Percentiles rank a stretch among this genome's conserved stretches.
These are phyloP conservation scores for Boeremia lycopersici DNA, from an alignment of 2,329 filamentous ascomycete genomes.

Conservation along the genomic window DNA sequence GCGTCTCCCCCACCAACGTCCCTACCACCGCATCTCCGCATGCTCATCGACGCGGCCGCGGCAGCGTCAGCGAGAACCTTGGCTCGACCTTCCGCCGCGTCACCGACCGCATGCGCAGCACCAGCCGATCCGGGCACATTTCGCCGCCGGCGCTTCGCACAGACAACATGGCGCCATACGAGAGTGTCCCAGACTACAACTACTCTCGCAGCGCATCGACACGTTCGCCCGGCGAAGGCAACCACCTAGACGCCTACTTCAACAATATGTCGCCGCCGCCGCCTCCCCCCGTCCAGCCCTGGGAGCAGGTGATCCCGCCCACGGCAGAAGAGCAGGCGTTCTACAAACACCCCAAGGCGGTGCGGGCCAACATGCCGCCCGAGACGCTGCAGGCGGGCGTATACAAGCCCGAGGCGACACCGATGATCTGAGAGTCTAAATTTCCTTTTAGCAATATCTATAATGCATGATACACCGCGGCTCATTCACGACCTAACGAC, in stretches of 20 bases:
- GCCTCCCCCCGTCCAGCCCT: conserved; percentile 40
- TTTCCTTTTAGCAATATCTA: background rate
- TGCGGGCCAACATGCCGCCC: conserved; percentile 58
- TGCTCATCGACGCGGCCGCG: conserved; percentile 59
- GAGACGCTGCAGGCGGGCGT: conserved; percentile 53
- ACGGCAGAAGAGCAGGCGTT: conserved; percentile 23
- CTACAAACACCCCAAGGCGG: conserved; percentile 53
- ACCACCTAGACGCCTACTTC: conserved; percentile 34
- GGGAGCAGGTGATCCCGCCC: conserved; percentile 52
- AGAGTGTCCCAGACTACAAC: conserved; percentile 48
- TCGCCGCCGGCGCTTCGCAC: conserved; percentile 49
- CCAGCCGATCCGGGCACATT: conserved; percentile 59
- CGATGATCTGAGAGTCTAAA: conserved; percentile 39
- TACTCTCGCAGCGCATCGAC: conserved; percentile 31
- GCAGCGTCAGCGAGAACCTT: conserved; percentile 64
- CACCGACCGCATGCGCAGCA: conserved; percentile 65
- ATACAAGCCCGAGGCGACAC: conserved; percentile 39
- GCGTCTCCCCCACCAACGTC: conserved; percentile 28
- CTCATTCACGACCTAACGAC: conserved; percentile 37
- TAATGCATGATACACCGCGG: too few relatives aligned
- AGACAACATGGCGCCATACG: conserved; percentile 49
- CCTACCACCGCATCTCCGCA: conserved; percentile 46
- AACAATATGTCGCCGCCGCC: conserved; percentile 44
- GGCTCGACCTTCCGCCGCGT: conserved; percentile 56
- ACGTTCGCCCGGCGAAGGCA: conserved; percentile 38